Evolutionary conservation across 148 eudicot species (phyloP).

Genomic region (Agrostemma githago): DNA sequence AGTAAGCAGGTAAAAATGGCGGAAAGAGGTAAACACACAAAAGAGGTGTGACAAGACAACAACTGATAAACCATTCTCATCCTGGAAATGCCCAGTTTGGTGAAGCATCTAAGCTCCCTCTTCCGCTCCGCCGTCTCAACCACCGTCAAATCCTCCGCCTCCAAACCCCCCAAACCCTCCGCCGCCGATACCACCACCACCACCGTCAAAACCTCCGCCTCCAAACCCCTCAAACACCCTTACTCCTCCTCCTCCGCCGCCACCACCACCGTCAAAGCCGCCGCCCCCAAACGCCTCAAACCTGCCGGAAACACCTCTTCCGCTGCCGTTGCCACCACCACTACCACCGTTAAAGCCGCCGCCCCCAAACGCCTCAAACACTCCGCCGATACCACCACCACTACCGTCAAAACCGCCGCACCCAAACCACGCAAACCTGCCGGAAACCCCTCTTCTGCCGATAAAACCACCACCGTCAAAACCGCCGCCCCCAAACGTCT

Average conservation of each 20-base stretch:
- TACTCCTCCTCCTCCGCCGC: too few relatives aligned
- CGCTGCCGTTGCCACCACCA: too few relatives aligned
- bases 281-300: too few relatives aligned
- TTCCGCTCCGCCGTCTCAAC: slow-evolving; percentile 27
- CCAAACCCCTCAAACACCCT: too few relatives aligned
- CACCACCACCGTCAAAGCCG: too few relatives aligned
- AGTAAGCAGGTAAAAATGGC: too few relatives aligned
- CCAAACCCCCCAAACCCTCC: background rate
- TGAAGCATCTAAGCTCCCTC: slow-evolving; percentile 28
- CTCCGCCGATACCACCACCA: too few relatives aligned
- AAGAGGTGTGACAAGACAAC: background rate
- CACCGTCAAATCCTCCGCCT: background rate
- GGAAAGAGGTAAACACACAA: background rate
- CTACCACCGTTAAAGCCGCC: too few relatives aligned
- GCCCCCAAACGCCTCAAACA: too few relatives aligned
- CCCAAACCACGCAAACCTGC: too few relatives aligned
- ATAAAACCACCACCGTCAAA: background rate
- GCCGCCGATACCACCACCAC: background rate
- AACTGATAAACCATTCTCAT: background rate
- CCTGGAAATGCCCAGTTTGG: slow-evolving; percentile 31
- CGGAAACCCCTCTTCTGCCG: background rate
- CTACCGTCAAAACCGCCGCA: background rate
- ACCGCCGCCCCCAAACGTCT: background rate
- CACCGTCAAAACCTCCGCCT: background rate
- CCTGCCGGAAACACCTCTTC: too few relatives aligned